Evolutionary conservation across 306 rosid genomes (phyloP), one percentile per base, ranked within the genome.

Genomic region (Vigna hirtella): DNA sequence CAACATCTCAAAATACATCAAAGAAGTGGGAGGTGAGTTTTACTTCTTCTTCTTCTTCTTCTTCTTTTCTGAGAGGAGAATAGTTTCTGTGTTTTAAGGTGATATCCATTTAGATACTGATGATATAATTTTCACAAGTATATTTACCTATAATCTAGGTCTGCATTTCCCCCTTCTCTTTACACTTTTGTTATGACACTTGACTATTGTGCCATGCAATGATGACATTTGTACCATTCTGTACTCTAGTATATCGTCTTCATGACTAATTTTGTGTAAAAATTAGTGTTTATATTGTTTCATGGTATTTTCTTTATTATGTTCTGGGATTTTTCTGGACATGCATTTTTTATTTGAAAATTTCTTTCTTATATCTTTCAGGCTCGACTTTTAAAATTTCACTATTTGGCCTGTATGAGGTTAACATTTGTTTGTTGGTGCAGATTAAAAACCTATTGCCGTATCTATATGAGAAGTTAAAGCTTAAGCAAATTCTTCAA

Each of bases 401-500:
- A 38, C 55, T 70, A 71, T 59, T 24, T 81, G 72, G 34, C 51
- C 30, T 72, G 26, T 43, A 62, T 47, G 34, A 55, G 72, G 73
- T 69, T 69, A 52, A 73, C 28, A 58, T 81, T 3, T 58, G 65
- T 77, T 81, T 77, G 22, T 73, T 71, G 52, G 67, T 86, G 91
- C 97, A 96, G 99, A 73, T 93, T 30, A 80, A 77, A 79, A 66
- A 43, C 34, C 8, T 90, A 50, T 56, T 87, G 1, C 1, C 51
- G 7, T 79, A 82, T 70, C 9, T 93, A 20, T 91, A 83, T 52
- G 98, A 90, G 49, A 93, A 86, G 84, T 89, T 96, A 93, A 96
- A 90, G 91, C 94, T 96, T 80, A 86, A 89, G 86, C 98, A 91
- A 88, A 86, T 96, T 81, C 87, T 91, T 74, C 98, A 96, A 66